Base-by-base conservation (phyloP, 495 filamentous ascomycete species). In the Chaetomidium leptoderma region DNA sequence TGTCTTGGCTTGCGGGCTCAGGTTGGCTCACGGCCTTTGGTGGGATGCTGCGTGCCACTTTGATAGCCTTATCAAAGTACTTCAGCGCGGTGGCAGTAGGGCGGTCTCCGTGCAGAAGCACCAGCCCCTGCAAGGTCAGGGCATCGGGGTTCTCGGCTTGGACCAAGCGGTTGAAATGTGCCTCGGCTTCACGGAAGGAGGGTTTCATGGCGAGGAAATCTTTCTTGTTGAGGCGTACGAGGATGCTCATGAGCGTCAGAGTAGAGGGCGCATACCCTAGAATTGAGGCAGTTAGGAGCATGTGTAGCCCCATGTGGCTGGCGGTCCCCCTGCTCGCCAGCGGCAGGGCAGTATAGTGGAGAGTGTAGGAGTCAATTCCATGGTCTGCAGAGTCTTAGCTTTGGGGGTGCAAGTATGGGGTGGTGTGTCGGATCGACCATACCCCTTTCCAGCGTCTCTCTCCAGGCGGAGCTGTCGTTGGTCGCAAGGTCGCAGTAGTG, bases 191-290 rank as follows among this genome's bases (percentile, higher is more conserved):
- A 4, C 37, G 52, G 52, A 53, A 13, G 1, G 56, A 24, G 16
- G 32, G 8, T 24, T 53, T 16, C 24, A 3, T 16, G 26, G 33
- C 17, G 9, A 4, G 1, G 13, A 14, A 2, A 16, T 13, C 16
- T 30, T 17, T 3, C 30, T 13, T 4, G 6, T 4, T 4, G 0
- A 16, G 13, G 16, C 9, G 16, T 9, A 30, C 4, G 30, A 61
- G 21, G 6, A 55, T 30, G 17, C 40, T 50, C 17, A 67, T 49
- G 32, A 67, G 23, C 9, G 62, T 53, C 19, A 72, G 16, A 3
- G 60, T 68, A 0, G 70, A 65, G 2, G 70, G 65, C 6, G 17
- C 10, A 48, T 72, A 71, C 21, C 46, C 55, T 6, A 68, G 45
- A 36, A 44, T 52, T 0, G 65, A 68, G 6, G 63, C 62, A 11